phyloP scores from a whole-genome alignment of 257 asterid genomes.

The Solanum clarkiae region DNA sequence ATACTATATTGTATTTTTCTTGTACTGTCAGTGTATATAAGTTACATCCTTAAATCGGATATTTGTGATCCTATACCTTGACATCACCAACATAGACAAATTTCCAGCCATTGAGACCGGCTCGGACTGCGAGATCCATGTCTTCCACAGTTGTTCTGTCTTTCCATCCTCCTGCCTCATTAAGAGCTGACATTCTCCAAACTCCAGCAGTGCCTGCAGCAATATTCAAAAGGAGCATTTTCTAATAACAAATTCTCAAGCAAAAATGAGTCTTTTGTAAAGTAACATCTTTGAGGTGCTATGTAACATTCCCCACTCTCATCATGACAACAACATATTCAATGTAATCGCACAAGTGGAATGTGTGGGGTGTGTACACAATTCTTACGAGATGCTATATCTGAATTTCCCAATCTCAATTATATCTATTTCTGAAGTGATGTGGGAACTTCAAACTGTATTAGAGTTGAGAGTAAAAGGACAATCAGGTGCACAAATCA shows the following conservation, averaged over 20 bases:
- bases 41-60: background rate
- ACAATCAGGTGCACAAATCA: background rate
- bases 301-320: no score
- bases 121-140: constrained; percentile 95
- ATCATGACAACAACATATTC: no score
- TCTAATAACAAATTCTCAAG: background rate
- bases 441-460: background rate
- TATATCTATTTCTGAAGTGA: background rate
- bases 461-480: background rate
- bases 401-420: background rate
- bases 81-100: constrained; percentile 62
- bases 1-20: background rate
- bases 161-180: constrained; percentile 98
- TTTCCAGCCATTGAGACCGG: constrained; percentile 86
- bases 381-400: no score
- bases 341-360: no score
- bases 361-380: no score
- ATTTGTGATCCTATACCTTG: constrained; percentile 18
- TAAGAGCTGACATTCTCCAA: constrained; percentile 82
- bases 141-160: constrained; percentile 92
- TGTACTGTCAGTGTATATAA: background rate
- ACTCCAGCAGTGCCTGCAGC: constrained; percentile 85
- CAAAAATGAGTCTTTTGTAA: background rate
- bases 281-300: background rate
- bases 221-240: background rate